Base-by-base conservation (phyloP, 2,329 filamentous ascomycete genomes). In the Hymenoscyphus occultus region DNA sequence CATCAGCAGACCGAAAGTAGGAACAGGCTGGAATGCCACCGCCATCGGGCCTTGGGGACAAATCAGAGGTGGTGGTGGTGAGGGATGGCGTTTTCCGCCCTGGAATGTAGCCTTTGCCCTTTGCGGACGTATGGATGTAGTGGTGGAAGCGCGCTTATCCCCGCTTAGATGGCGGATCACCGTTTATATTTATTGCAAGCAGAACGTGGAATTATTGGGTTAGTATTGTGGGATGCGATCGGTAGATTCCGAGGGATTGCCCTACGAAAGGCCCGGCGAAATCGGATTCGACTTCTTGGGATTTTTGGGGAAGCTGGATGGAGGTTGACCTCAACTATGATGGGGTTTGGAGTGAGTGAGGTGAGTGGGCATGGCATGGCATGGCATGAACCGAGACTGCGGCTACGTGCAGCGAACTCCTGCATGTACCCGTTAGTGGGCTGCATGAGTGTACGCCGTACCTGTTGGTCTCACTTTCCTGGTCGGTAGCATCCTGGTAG, bases 21-120 rank as follows among this genome's bases (percentile, higher is more conserved):
- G 31, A n/a, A n/a, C 56, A 58, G 35, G 16, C 14, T 22, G 32
- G 58, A 35, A 28, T 28, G 42, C 14, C 35, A 39, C 39, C 42
- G 59, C 40, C 59, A 60, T 14, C 59, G 40, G 16, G 28, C 28
- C 28, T 45, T 60, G 19, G 13, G 39, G 16, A 31, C 58, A 40
- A 60, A 60, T 60, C 58, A 45, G 39, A 28, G 10, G 19, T 54
- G 19, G 48, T 54, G 19, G 48, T 9, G 9, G 45, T 22, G n/a
- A 19, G 45, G n/a, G 45, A 51, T 54, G 48, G 48, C 19, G 39
- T 31, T 42, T 45, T 40, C 28, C 28, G n/a, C 58, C 4, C n/a
- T 60, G 58, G 58, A 60, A 60, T 60, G 58, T 60, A 45, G 58
- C n/a, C 58, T 60, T 31, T 28, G 12, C 58, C 40, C 39, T 60